Conservation (phyloP, 2,329 filamentous ascomycete species). For the Curvularia sp. region DNA sequence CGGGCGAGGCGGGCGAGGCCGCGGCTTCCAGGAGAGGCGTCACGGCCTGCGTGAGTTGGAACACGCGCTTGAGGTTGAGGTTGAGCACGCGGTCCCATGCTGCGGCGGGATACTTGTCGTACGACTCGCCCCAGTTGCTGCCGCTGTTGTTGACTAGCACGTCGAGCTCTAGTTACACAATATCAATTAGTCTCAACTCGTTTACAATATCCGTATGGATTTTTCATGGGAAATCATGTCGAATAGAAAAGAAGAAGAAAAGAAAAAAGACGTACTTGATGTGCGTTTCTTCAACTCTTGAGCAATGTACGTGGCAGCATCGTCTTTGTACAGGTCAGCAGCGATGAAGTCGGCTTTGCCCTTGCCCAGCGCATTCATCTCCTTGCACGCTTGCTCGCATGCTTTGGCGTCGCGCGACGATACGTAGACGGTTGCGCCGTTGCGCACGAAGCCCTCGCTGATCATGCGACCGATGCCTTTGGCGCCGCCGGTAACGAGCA, state of each 20-base stretch:
- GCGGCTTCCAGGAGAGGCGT: slow-evolving; percentile 67
- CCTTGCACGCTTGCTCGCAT: slow-evolving; percentile 66
- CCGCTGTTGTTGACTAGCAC: slow-evolving; percentile 72
- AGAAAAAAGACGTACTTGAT: slow-evolving; percentile 43
- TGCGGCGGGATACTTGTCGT: slow-evolving; percentile 63
- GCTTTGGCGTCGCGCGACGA: slow-evolving; percentile 69
- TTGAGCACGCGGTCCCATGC: slow-evolving; percentile 66
- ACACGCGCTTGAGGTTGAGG: slow-evolving; percentile 69
- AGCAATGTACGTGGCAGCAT: slow-evolving; percentile 65
- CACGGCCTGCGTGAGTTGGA: slow-evolving; percentile 69
- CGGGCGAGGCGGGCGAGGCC: slow-evolving; percentile 55
- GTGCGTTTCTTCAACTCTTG: slow-evolving; percentile 63
- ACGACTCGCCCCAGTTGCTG: slow-evolving; percentile 68
- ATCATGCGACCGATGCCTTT: slow-evolving; percentile 74
- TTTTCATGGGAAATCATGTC: background rate
- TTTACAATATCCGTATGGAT: too few relatives aligned
- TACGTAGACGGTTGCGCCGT: slow-evolving; percentile 73
- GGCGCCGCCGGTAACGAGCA: slow-evolving; percentile 57
- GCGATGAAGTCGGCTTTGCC: slow-evolving; percentile 66
- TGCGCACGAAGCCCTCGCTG: slow-evolving; percentile 68
- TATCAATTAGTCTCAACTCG: background rate
- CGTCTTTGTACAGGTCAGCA: slow-evolving; percentile 69
- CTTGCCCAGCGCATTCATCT: slow-evolving; percentile 62
- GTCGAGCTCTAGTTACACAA: slow-evolving; percentile 56
- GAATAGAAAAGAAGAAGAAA: background rate